These are phyloP conservation scores for Orbilia brochopaga DNA, from an alignment of 2,329 filamentous ascomycete genomes.

Conservation along the genomic window DNA sequence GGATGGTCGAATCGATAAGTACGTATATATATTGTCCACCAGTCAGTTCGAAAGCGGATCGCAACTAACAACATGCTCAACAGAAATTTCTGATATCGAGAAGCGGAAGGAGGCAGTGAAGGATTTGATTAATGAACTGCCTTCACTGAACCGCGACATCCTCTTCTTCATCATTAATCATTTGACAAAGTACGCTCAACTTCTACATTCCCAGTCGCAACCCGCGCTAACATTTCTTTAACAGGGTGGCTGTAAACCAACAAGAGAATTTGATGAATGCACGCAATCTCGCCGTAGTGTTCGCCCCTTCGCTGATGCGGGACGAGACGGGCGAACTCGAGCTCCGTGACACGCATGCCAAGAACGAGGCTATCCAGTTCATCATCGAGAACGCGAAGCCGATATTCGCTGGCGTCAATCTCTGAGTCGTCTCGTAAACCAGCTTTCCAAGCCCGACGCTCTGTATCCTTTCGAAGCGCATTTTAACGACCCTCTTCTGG, in stretches of 20 bases:
- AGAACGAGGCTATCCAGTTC: slow-evolving; percentile 90
- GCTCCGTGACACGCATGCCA: slow-evolving; percentile 93
- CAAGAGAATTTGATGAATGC: slow-evolving; percentile 74
- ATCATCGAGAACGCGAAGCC: slow-evolving; percentile 86
- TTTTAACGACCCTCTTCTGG: slow-evolving; percentile 7
- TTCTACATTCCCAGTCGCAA: background rate
- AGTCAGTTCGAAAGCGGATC: slow-evolving; percentile 5
- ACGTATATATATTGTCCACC: slow-evolving; percentile 57
- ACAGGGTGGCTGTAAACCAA: slow-evolving; percentile 57
- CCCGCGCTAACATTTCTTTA: slow-evolving; percentile 53
- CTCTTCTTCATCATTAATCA: slow-evolving; percentile 95
- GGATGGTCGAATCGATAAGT: slow-evolving; percentile 80
- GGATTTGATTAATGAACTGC: slow-evolving; percentile 76
- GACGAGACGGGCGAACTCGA: slow-evolving; percentile 87
- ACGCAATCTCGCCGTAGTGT: slow-evolving; percentile 94
- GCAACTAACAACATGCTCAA: slow-evolving; percentile 63
- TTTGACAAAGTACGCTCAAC: slow-evolving; percentile 80
- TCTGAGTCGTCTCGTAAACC: background rate
- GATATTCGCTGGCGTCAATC: slow-evolving; percentile 68
- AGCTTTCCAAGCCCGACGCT: background rate
- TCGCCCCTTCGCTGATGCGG: slow-evolving; percentile 96
- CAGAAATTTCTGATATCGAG: slow-evolving; percentile 62
- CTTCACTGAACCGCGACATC: slow-evolving; percentile 82
- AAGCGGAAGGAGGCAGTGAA: slow-evolving; percentile 75
- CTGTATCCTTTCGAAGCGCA: background rate